Evolutionary conservation across 805 yeast genomes (phyloP), one percentile per base, ranked within the genome.

Genomic region (Jamesozyma piceae): DNA sequence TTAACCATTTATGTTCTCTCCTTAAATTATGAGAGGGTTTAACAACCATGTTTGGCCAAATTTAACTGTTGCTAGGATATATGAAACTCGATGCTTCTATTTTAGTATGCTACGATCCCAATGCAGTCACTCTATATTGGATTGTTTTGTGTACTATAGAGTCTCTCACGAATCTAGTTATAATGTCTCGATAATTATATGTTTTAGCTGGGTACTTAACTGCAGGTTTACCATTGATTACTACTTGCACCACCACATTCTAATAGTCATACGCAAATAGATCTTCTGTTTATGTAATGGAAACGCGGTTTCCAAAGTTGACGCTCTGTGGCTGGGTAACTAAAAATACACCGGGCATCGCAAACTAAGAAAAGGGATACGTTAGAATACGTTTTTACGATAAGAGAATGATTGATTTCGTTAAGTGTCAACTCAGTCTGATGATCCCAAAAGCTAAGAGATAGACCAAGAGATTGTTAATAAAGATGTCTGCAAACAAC

Each of bases 1-100:
- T 54, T 37, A 59, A 36, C 63, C 62, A 58, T 41, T 58, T 59
- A 35, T 53, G 55, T 39, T 62, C 65, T 41, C 61, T 54, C 39
- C 62, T 48, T 17, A 60, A 41, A 38, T 59, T 61, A 46, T 62
- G 57, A 22, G 73, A 63, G 21, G 68, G 62, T 42, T 59, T 57
- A 18, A 49, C 15, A 11, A 47, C 53, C 62, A 57, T 55, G 17
- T 6, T 29, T 24, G 28, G 11, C 11, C 11, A 24, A 8, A 24
- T 24, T 11, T 24, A 21, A 29, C 20, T 19, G 26, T 24, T n/a
- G 28, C 11, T 8, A 24, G 11, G 28, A 24, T 8, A 11, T 11
- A 24, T 11, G 28, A 24, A 11, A 24, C n/a, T 24, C 28, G 28
- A 24, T 24, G 28, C 28, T 24, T 24, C 28, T n/a, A n/a, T n/a